A percentile compares a stretch with the other conserved stretches of the same genome.
phyloP scores from a whole-genome alignment of 495 filamentous ascomycete species.

The Penicillium robsamsonii region DNA sequence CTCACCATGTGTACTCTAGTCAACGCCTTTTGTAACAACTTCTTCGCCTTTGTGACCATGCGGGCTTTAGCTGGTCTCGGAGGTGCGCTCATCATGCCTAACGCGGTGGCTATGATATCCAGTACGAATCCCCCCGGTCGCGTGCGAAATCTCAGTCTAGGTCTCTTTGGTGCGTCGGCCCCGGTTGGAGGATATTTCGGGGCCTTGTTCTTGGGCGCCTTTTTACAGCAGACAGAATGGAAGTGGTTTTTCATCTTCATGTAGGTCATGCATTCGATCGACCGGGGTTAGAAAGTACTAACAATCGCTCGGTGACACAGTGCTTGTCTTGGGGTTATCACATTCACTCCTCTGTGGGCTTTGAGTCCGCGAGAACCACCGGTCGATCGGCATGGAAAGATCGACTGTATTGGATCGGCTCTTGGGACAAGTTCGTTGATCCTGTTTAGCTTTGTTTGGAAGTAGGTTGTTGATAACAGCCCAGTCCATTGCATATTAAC shows the following conservation, averaged over 20 bases:
- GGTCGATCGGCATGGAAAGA: constrained; percentile 40
- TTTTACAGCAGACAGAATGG: constrained; percentile 43
- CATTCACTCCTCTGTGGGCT: constrained; percentile 30
- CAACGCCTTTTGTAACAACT: constrained; percentile 43
- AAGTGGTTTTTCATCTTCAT: constrained; percentile 53
- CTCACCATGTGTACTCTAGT: constrained; percentile 37
- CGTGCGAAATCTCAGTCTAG: constrained; percentile 47
- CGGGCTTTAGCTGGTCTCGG: constrained; percentile 45
- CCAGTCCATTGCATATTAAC: neutral
- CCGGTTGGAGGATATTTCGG: constrained; percentile 49
- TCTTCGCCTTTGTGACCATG: constrained; percentile 40
- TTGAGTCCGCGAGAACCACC: constrained; percentile 41
- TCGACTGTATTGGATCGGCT: constrained; percentile 51
- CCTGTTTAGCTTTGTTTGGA: constrained; percentile 56
- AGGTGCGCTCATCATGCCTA: constrained; percentile 47
- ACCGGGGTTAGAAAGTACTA: neutral
- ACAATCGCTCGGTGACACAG: constrained; percentile 13
- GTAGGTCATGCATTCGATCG: constrained; percentile 21
- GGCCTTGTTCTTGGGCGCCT: constrained; percentile 41
- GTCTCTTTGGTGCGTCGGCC: constrained; percentile 50
- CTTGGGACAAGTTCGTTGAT: constrained; percentile 46
- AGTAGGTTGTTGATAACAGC: constrained; percentile 32
- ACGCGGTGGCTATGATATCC: constrained; percentile 47
- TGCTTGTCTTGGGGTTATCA: constrained; percentile 34
- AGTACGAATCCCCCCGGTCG: constrained; percentile 46